A percentile compares a stretch with the other conserved stretches of the same genome.
These are phyloP conservation scores for Extremus antarcticus DNA, from an alignment of 495 filamentous ascomycete species.

Conservation along the genomic window DNA sequence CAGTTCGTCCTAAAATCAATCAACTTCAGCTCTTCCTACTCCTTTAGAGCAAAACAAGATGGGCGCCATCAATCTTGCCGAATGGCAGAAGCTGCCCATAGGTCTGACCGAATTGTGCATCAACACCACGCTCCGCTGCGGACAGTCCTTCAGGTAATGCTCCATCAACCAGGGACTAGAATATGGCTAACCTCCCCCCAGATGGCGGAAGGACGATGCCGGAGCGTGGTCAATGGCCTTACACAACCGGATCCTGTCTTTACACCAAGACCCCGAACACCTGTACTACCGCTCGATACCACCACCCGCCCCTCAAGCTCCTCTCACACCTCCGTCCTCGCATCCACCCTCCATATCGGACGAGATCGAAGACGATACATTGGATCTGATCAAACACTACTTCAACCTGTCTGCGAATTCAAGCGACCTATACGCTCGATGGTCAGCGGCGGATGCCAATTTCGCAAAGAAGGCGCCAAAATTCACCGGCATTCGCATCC, in stretches of 20 bases:
- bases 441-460: conserved; percentile 76
- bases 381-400: conserved; percentile 28
- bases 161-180: neutral
- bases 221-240: conserved; percentile 89
- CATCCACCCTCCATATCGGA: conserved; percentile 15
- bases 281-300: conserved; percentile 74
- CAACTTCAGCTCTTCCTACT: neutral
- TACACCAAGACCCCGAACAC: conserved; percentile 67
- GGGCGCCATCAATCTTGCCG: conserved; percentile 29
- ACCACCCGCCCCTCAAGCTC: conserved; percentile 17
- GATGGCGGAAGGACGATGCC: conserved; percentile 72
- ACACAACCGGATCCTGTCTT: conserved; percentile 68
- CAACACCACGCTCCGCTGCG: conserved; percentile 81
- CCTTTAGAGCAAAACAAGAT: conserved; percentile 5
- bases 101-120: conserved; percentile 75
- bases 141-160: conserved; percentile 68
- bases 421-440: conserved; percentile 67
- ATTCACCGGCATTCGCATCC: conserved; percentile 87
- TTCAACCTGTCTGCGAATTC: conserved; percentile 54
- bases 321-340: conserved; percentile 32
- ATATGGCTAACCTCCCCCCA: conserved; percentile 19
- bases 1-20: neutral
- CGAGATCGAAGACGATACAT: conserved; percentile 44
- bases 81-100: conserved; percentile 75
- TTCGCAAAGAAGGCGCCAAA: conserved; percentile 79